These are phyloP conservation scores for Bretschneidera sinensis DNA, from an alignment of 345 rosid genomes.

Conservation along the genomic window DNA sequence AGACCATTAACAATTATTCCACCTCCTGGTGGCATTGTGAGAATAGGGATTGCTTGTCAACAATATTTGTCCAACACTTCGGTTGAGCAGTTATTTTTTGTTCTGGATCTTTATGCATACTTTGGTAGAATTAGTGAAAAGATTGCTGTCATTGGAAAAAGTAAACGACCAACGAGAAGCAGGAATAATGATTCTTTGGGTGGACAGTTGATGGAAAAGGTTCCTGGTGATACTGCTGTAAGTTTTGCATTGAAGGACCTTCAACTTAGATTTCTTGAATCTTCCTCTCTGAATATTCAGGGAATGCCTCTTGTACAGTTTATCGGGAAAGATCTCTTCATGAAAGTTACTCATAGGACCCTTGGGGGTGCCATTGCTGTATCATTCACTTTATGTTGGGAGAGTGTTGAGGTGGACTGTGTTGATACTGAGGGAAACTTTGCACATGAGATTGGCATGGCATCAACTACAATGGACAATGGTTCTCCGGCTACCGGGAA, in stretches of 20 bases:
- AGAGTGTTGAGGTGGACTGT: constrained; percentile 76
- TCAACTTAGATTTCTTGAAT: constrained; percentile 81
- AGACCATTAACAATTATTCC: constrained; percentile 70
- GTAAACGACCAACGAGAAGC: constrained; percentile 35
- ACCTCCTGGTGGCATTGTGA: constrained; percentile 94
- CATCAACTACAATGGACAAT: constrained; percentile 25
- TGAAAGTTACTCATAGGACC: constrained; percentile 88
- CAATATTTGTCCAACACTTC: constrained; percentile 86
- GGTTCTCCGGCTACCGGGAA: constrained; percentile 35
- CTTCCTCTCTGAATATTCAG: constrained; percentile 48
- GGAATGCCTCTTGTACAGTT: constrained; percentile 87
- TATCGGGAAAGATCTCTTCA: constrained; percentile 62
- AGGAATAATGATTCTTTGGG: constrained; percentile 29
- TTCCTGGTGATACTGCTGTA: constrained; percentile 94
- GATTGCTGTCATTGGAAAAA: constrained; percentile 65
- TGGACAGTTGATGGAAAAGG: constrained; percentile 72
- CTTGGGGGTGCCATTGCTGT: constrained; percentile 97
- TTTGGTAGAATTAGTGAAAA: constrained; percentile 77
- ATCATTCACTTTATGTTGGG: constrained; percentile 75
- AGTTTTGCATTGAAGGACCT: constrained; percentile 65
- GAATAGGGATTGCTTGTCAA: constrained; percentile 82
- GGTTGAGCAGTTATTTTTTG: constrained; percentile 91
- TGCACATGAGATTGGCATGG: constrained; percentile 30
- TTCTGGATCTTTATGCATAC: constrained; percentile 77
- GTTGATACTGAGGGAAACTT: constrained; percentile 60